Conservation (phyloP, 2,329 filamentous ascomycete genomes). For the Microdochium bolleyi region DNA sequence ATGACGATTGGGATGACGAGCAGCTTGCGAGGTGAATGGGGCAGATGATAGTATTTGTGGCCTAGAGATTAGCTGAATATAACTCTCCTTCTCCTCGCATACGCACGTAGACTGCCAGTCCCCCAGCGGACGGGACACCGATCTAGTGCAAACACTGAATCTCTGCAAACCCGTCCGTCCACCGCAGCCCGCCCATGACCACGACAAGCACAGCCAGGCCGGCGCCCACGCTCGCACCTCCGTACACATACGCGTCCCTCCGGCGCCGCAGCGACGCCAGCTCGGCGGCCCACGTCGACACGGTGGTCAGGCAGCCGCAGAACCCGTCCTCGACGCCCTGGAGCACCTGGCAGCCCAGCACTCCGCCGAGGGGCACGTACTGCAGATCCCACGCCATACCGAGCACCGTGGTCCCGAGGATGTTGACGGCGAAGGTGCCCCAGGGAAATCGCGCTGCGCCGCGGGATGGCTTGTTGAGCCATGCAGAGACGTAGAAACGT, state of each 20-base stretch:
- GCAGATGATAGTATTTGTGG: no score
- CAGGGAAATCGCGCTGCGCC: constrained; percentile 58
- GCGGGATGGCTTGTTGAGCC: constrained; percentile 61
- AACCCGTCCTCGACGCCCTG: constrained; percentile 62
- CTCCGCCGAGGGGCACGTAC: constrained; percentile 47
- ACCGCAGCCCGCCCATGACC: constrained; percentile 68
- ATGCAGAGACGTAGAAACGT: constrained; percentile 64
- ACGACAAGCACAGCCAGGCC: constrained; percentile 54
- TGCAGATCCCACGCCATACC: constrained; percentile 75
- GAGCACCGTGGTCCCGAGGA: constrained; percentile 66
- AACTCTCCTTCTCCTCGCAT: no score
- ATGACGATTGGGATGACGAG: no score
- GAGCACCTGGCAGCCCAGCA: constrained; percentile 59
- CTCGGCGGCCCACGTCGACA: constrained; percentile 61
- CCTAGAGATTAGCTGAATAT: no score
- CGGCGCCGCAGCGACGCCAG: constrained; percentile 37
- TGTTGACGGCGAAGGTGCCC: constrained; percentile 78
- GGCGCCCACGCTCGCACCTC: constrained; percentile 47
- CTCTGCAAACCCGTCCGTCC: constrained; percentile 51
- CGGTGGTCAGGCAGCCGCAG: constrained; percentile 58
- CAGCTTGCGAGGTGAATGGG: no score
- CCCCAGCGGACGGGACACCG: no score
- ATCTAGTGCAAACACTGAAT: constrained; percentile 26
- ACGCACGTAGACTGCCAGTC: no score
- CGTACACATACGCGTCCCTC: constrained; percentile 59